Conservation (phyloP, 2,329 filamentous ascomycete genomes). For the Zymoseptoria ardabiliae region DNA sequence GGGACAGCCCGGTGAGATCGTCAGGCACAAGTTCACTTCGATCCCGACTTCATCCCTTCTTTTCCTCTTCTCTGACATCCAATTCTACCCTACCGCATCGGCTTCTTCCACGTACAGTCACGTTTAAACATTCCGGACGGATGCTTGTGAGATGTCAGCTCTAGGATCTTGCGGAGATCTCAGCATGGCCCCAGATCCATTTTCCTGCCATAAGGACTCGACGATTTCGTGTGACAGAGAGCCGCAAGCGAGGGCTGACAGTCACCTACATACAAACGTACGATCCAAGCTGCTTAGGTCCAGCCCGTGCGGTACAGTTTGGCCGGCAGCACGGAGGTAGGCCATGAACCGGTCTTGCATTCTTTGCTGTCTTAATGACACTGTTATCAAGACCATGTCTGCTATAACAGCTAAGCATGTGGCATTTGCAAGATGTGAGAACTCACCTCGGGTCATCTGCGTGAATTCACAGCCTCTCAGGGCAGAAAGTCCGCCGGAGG, state of each 20-base stretch:
- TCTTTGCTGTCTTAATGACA: too few relatives aligned
- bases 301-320: too few relatives aligned
- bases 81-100: background rate
- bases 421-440: background rate
- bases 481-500: background rate
- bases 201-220: background rate
- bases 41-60: background rate
- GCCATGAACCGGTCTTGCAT: too few relatives aligned
- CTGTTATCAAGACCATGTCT: background rate
- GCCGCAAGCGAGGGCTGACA: background rate
- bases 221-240: background rate
- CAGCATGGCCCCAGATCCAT: background rate
- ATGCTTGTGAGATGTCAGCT: background rate
- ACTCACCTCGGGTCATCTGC: background rate
- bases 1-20: background rate
- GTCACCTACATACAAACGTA: too few relatives aligned
- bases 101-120: background rate
- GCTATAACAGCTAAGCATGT: background rate
- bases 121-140: background rate
- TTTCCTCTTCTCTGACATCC: background rate
- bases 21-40: background rate
- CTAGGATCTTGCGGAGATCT: background rate
- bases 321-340: too few relatives aligned
- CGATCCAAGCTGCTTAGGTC: too few relatives aligned
- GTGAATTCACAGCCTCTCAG: background rate